Conservation (phyloP, 441 rosid genomes). For the Croton laevigatus region DNA sequence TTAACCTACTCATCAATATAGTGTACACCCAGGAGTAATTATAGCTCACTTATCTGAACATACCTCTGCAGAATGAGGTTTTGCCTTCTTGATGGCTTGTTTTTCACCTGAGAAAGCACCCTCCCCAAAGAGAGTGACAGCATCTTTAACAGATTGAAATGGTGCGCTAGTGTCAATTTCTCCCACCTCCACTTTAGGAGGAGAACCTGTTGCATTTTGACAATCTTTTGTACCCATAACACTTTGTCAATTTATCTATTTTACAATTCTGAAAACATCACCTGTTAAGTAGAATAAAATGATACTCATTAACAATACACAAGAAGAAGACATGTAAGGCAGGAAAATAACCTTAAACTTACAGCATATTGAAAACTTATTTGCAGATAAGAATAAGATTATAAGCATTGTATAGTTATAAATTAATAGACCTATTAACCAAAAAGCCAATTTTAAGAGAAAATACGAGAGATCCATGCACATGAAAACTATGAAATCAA, state of each 20-base stretch:
- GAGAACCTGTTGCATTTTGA: conserved; percentile 46
- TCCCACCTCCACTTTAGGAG: conserved; percentile 78
- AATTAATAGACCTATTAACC: neutral
- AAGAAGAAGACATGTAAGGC: neutral
- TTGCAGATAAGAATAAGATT: neutral
- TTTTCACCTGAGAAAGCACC: conserved; percentile 86
- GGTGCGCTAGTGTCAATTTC: conserved; percentile 97
- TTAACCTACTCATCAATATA: neutral
- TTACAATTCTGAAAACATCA: conserved; percentile 18
- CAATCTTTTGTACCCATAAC: conserved; percentile 75
- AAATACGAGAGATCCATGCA: neutral
- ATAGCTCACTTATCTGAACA: neutral
- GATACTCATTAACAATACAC: neutral
- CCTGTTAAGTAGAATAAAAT: conserved; percentile 19
- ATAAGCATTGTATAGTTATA: neutral
- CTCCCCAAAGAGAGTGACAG: conserved; percentile 84
- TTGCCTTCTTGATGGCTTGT: conserved; percentile 60
- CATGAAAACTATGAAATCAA: neutral
- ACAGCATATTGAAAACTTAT: conserved; percentile 2
- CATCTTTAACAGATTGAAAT: conserved; percentile 96
- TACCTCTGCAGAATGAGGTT: conserved; percentile 85
- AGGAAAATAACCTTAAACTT: neutral
- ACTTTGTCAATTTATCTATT: conserved; percentile 22
- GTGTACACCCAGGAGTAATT: neutral
- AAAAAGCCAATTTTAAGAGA: neutral